Percentiles rank a stretch among this genome's conserved stretches.
These are phyloP conservation scores for Verticillium isaacii DNA, from an alignment of 2,329 filamentous ascomycete species.

Conservation along the genomic window DNA sequence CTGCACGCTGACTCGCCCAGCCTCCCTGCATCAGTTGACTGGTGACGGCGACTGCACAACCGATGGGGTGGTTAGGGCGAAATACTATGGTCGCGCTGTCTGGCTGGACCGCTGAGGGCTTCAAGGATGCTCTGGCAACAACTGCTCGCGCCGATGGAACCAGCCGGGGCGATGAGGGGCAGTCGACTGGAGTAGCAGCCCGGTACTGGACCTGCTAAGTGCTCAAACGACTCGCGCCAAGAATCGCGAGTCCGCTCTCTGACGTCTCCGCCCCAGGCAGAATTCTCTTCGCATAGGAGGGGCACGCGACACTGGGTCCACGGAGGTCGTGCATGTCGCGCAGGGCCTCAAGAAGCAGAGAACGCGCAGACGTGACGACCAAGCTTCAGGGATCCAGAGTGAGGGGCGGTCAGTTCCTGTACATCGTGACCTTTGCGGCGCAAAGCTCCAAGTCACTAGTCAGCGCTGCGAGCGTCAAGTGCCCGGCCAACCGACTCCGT, in stretches of 20 bases:
- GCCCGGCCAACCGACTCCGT: not conserved
- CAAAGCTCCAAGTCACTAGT: not conserved
- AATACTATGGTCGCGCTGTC: not conserved
- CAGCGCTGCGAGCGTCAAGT: not conserved
- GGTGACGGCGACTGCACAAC: not conserved
- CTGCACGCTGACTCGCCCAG: not conserved
- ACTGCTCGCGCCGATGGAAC: not conserved
- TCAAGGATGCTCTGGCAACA: not conserved
- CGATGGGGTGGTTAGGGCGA: not conserved
- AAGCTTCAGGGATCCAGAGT: not conserved
- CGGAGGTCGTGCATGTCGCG: not conserved
- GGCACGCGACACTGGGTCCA: not conserved
- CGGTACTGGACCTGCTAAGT: not conserved
- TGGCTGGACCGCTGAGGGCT: not conserved
- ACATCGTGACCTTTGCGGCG: not conserved
- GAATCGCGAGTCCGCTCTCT: not conserved
- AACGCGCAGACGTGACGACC: not conserved
- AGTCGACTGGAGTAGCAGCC: not conserved
- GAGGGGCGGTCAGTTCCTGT: not conserved
- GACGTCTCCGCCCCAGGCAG: not conserved
- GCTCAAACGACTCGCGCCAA: not conserved
- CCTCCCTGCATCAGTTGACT: not conserved
- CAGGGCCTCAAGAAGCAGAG: not conserved
- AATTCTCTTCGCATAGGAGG: not conserved
- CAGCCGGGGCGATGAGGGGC: not conserved